Conservation (phyloP, 805 yeast genomes). For the Saccharomyces cerevisiae region DNA sequence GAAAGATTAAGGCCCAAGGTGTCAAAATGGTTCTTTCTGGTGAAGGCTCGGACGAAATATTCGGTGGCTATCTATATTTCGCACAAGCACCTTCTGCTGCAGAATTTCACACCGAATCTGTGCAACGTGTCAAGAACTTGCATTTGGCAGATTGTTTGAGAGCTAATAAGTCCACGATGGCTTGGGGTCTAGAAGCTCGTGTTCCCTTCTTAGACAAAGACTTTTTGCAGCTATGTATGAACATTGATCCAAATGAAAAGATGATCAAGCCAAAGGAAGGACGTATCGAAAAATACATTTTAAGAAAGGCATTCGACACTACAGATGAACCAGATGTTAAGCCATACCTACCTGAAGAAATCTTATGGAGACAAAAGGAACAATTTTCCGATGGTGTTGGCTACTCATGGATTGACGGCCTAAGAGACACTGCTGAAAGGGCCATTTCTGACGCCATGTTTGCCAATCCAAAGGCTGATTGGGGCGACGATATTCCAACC, state of each 20-base stretch:
- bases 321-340: conserved; percentile 61
- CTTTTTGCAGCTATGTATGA: conserved; percentile 83
- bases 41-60: conserved; percentile 95
- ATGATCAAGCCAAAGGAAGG: conserved; percentile 59
- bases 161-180: conserved; percentile 97
- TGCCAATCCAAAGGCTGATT: conserved; percentile 79
- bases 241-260: conserved; percentile 86
- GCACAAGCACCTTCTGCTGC: conserved; percentile 85
- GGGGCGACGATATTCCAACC: conserved; percentile 89
- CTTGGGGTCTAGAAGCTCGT: conserved; percentile 98
- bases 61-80: conserved; percentile 93
- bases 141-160: conserved; percentile 93
- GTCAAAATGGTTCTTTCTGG: conserved; percentile 97
- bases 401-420: conserved; percentile 94
- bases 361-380: conserved; percentile 97
- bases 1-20: conserved; percentile 97
- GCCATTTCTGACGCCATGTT: conserved; percentile 79
- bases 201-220: conserved; percentile 93
- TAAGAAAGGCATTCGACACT: conserved; percentile 94
- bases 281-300: conserved; percentile 81
- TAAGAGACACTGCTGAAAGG: conserved; percentile 85
- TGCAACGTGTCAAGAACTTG: conserved; percentile 88
- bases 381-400: conserved; percentile 98
- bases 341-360: conserved; percentile 89
- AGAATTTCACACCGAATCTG: conserved; percentile 91